These are phyloP conservation scores for Exophiala bonariae DNA, from an alignment of 2,329 filamentous ascomycete genomes.

Conservation along the genomic window DNA sequence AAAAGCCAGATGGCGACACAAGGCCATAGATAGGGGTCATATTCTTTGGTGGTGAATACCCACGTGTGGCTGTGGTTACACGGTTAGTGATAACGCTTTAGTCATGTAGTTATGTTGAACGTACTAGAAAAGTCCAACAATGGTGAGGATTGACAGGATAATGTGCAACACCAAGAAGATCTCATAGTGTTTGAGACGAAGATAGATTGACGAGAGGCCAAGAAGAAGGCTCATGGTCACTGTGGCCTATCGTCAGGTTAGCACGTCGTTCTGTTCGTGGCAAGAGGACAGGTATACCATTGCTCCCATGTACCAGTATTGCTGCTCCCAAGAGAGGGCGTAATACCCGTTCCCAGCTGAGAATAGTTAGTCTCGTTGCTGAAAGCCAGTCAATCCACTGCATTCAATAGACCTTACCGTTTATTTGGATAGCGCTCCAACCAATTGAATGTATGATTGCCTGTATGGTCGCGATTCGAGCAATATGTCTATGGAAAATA, in stretches of 20 bases:
- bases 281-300: conserved; percentile 25
- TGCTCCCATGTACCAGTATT: conserved; percentile 42
- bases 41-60: conserved; percentile 47
- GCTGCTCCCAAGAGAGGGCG: conserved; percentile 28
- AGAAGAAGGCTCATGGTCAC: conserved; percentile 43
- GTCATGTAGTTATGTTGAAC: too few species aligned
- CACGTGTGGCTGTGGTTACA: conserved; percentile 48
- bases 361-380: too few species aligned
- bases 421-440: conserved; percentile 46
- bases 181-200: conserved; percentile 47
- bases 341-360: neutral
- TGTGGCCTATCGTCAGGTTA: conserved; percentile 31
- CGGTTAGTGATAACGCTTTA: too few species aligned
- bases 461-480: conserved; percentile 61
- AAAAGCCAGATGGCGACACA: conserved; percentile 49
- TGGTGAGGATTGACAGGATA: conserved; percentile 37
- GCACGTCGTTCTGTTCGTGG: conserved; percentile 38
- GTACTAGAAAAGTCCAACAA: conserved; percentile 51
- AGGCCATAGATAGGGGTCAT: conserved; percentile 53
- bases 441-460: conserved; percentile 63
- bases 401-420: neutral
- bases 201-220: conserved; percentile 46
- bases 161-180: conserved; percentile 43
- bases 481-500: conserved; percentile 67
- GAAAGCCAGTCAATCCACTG: too few species aligned